Base-by-base conservation (phyloP, 257 asterid genomes). In the Solanum chilense region DNA sequence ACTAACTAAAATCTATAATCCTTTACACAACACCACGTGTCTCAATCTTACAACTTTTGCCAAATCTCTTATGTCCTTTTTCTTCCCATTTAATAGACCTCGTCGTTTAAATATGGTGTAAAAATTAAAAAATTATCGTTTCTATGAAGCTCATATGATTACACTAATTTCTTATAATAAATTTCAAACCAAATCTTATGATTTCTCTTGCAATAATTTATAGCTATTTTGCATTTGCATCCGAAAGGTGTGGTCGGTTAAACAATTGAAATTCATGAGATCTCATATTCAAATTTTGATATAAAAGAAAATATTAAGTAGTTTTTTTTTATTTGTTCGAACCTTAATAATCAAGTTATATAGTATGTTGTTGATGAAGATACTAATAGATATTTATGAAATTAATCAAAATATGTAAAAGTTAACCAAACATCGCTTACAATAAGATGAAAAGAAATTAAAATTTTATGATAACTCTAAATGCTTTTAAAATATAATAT, bases 311-410 rank as follows among this genome's bases (percentile, higher is more conserved):
- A n/a, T n/a, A n/a, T n/a, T n/a, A n/a, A n/a, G n/a, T n/a, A n/a
- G n/a, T n/a, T n/a, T n/a, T n/a, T n/a, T n/a, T n/a, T n/a, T n/a
- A 23, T 62, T 0, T 62, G 7, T 23, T 10, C 0, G 29, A 10
- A 23, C 14, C 3, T 23, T 27, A 0, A 0, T 52, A 52, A 52
- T 10, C 3, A 52, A 3, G n/a, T 18, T 52, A 52, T 52, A 0
- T 18, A 4, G 1, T 18, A 16, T 52, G 4, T 18, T 18, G 0
- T 18, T 16, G n/a, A 2, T 3, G 0, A 1, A 1, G 0, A 21
- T 15, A 49, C 6, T 21, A 21, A 74, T 0, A 23, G 8, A 60
- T 23, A 12, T 6, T 20, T 2, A 56, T 56, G 0, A 4, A 62
- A 2, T 62, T 62, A 62, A 1, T 60, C 2, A 8, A 45, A 41